A percentile compares a stretch with the other conserved stretches of the same genome.
Evolutionary conservation across 2,329 filamentous ascomycete species (phyloP).

Genomic region (Coleophoma cylindrospora): DNA sequence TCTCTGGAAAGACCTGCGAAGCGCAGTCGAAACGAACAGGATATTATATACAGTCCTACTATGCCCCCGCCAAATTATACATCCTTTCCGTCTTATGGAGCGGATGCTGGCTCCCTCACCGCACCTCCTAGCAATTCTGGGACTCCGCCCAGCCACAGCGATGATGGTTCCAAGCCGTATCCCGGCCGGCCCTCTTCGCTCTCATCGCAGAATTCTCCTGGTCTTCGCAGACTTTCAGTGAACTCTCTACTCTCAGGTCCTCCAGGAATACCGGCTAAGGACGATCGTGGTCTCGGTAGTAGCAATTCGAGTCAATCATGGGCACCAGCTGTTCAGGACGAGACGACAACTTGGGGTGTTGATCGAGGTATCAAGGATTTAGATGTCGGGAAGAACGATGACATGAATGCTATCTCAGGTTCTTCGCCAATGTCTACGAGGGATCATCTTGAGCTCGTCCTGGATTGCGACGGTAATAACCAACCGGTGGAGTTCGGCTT

Average conservation of each 20-base stretch:
- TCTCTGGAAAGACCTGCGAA: constrained; percentile 12
- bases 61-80: constrained; percentile 18
- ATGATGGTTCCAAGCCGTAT: constrained; percentile 35
- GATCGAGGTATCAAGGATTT: constrained; percentile 66
- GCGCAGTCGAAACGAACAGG: constrained; percentile 13
- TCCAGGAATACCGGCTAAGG: constrained; percentile 26
- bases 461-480: constrained; percentile 30
- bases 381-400: constrained; percentile 68
- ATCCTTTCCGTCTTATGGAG: constrained; percentile 4
- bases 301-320: constrained; percentile 11
- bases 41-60: constrained; percentile 4
- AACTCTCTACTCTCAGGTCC: constrained; percentile 57
- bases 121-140: constrained; percentile 3
- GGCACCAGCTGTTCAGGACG: constrained; percentile 14
- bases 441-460: constrained; percentile 14
- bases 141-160: constrained; percentile 33
- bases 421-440: constrained; percentile 29
- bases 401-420: constrained; percentile 57
- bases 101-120: constrained; percentile 3
- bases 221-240: constrained; percentile 54
- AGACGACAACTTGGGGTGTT: constrained; percentile 57
- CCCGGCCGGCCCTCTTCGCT: constrained; percentile 16
- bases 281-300: constrained; percentile 9
- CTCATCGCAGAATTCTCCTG: constrained; percentile 30
- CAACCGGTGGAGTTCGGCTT: constrained; percentile 40